Evolutionary conservation across 2,329 filamentous ascomycete genomes (phyloP), one percentile per base, ranked within the genome.

Genomic region (Neospermospora avenae): DNA sequence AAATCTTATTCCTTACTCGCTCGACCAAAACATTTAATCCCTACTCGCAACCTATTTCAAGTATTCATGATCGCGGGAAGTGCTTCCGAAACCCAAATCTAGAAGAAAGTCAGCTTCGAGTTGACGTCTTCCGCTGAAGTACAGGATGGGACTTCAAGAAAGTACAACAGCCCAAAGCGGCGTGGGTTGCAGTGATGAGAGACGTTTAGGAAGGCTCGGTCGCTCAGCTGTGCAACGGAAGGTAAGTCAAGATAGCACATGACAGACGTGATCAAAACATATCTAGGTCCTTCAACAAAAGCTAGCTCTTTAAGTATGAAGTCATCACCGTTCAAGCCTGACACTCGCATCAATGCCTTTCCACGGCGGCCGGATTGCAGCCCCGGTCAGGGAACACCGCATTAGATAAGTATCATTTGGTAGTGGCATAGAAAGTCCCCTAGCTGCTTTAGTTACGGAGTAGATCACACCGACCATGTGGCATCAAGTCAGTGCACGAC

Each of bases 351-450:
- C 48, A 51, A 51, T n/a, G n/a, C 31, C 48, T 10, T 35, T 10
- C n/a, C n/a, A n/a, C 18, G 28, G 20, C 48, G 48, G 48, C 48
- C 48, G 48, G 28, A 51, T 22, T 25, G 37, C 28, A 35, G 18
- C 31, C 48, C 13, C 48, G 3, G 20, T 18, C 48, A 51, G 22
- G 31, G 11, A 13, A 54, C 35, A 16, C 22, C 51, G 51, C 14
- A n/a, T n/a, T n/a, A n/a, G n/a, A n/a, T 22, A 54, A 54, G 28
- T 22, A 35, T 54, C 28, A 54, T 54, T 54, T 54, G 51, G 39
- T 54, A 54, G 35, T 54, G 51, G 51, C 51, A 42, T 54, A 22
- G 16, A 41, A 54, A 54, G 18, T 54, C 51, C 28, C 51, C 51
- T 54, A 54, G 51, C 51, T 42, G 35, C 51, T 42, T 39, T 11